phyloP scores from a whole-genome alignment of 768 basidiomycete species.

The Suillus plorans region DNA sequence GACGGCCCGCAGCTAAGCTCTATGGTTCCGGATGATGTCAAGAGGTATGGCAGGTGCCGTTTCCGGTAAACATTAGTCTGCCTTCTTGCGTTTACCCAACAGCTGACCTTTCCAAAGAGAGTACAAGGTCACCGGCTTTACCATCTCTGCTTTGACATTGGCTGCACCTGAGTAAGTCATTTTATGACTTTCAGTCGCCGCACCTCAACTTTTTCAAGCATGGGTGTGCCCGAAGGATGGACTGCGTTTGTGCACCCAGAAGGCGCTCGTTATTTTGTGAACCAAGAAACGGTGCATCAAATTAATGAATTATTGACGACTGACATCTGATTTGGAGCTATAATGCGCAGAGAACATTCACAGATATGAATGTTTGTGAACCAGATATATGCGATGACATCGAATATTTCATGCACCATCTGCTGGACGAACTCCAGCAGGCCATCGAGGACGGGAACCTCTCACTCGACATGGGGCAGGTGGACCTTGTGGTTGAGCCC shows the following conservation, averaged over 20 bases:
- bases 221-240: slow-evolving; percentile 40
- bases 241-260: slow-evolving; percentile 52
- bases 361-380: slow-evolving; percentile 56
- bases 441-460: slow-evolving; percentile 18
- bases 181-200: no score
- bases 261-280: slow-evolving; percentile 58
- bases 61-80: not conserved
- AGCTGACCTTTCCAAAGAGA: not conserved
- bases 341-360: slow-evolving; percentile 46
- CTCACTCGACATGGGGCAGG: slow-evolving; percentile 28
- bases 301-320: not conserved
- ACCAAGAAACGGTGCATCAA: slow-evolving; percentile 42
- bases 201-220: not conserved
- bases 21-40: slow-evolving; percentile 13
- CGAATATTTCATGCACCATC: slow-evolving; percentile 28
- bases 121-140: not conserved
- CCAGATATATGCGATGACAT: slow-evolving; percentile 31
- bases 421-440: slow-evolving; percentile 19
- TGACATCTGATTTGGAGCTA: not conserved
- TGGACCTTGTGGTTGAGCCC: slow-evolving; percentile 50
- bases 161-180: not conserved
- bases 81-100: no score
- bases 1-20: slow-evolving; percentile 13
- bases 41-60: slow-evolving; percentile 11
- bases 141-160: not conserved